Conservation (phyloP, 2,329 filamentous ascomycete species). For the Nannizziopsis arthrosporioides region DNA sequence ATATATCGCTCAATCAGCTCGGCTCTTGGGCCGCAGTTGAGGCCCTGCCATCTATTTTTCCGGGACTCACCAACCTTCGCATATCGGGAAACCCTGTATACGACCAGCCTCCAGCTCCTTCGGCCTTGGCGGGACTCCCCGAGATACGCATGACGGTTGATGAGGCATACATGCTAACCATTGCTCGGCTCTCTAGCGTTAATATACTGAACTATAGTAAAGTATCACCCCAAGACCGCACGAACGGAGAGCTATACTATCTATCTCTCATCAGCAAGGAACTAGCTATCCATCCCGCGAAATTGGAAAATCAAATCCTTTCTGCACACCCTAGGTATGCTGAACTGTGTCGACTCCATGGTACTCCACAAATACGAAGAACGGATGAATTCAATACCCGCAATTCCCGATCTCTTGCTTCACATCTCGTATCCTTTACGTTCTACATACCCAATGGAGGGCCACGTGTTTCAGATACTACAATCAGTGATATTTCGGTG, state of each 20-base stretch:
- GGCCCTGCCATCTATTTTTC: constrained; percentile 53
- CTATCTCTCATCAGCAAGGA: constrained; percentile 71
- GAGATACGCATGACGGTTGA: constrained; percentile 45
- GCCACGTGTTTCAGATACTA: constrained; percentile 11
- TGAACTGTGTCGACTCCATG: constrained; percentile 65
- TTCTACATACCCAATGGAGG: constrained; percentile 42
- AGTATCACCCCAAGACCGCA: constrained; percentile 61
- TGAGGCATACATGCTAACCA: constrained; percentile 78
- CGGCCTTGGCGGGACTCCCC: constrained; percentile 30
- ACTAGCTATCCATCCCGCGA: constrained; percentile 37
- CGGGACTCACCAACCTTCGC: constrained; percentile 61
- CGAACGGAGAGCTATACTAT: constrained; percentile 89
- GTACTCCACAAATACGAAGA: constrained; percentile 54
- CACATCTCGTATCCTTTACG: constrained; percentile 53
- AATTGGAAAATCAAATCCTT: constrained; percentile 45
- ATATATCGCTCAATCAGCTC: constrained; percentile 62
- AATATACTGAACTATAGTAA: constrained; percentile 48
- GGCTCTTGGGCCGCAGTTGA: constrained; percentile 64
- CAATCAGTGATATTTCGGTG: constrained; percentile 4
- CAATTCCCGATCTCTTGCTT: constrained; percentile 72
- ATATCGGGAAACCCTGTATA: constrained; percentile 81
- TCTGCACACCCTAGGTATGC: constrained; percentile 57
- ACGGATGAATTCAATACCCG: constrained; percentile 27
- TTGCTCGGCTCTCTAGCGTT: constrained; percentile 60
- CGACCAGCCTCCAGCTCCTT: constrained; percentile 34